These are phyloP conservation scores for Arthrobotrys sphaeroides DNA, from an alignment of 2,329 filamentous ascomycete genomes.

Conservation along the genomic window DNA sequence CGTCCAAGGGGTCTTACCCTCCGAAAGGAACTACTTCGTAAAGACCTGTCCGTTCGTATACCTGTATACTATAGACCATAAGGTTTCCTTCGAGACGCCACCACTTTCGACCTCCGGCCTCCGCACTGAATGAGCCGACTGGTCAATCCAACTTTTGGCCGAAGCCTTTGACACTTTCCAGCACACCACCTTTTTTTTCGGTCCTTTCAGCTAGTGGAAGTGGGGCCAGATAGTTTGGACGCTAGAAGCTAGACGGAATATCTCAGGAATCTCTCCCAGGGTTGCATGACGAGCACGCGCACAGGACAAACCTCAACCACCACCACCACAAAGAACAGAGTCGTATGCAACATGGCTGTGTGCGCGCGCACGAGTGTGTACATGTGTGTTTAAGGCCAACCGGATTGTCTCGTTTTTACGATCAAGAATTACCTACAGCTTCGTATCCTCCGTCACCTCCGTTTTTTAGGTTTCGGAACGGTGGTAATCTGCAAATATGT, in stretches of 20 bases:
- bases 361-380: too few relatives aligned
- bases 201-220: conserved; percentile 8
- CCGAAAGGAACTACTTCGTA: too few relatives aligned
- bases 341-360: conserved; percentile 7
- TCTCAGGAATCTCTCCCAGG: conserved; percentile 49
- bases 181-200: not conserved
- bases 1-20: too few relatives aligned
- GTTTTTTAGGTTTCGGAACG: not conserved
- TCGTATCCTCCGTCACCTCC: not conserved
- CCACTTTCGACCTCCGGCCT: conserved; percentile 52
- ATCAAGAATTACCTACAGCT: not conserved
- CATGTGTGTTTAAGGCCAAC: conserved; percentile 8
- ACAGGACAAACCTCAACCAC: not conserved
- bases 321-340: too few relatives aligned
- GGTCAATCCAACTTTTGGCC: conserved; percentile 19
- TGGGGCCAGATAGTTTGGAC: conserved; percentile 11
- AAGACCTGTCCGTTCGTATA: too few relatives aligned
- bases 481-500: not conserved
- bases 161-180: conserved; percentile 5
- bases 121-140: conserved; percentile 37
- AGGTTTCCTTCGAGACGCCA: conserved; percentile 31
- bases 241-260: conserved; percentile 53
- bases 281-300: conserved; percentile 28
- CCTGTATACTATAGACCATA: too few relatives aligned
- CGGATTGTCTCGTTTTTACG: conserved; percentile 26